Evolutionary conservation across 441 rosid genomes (phyloP).

Genomic region (Aleurites moluccanus): DNA sequence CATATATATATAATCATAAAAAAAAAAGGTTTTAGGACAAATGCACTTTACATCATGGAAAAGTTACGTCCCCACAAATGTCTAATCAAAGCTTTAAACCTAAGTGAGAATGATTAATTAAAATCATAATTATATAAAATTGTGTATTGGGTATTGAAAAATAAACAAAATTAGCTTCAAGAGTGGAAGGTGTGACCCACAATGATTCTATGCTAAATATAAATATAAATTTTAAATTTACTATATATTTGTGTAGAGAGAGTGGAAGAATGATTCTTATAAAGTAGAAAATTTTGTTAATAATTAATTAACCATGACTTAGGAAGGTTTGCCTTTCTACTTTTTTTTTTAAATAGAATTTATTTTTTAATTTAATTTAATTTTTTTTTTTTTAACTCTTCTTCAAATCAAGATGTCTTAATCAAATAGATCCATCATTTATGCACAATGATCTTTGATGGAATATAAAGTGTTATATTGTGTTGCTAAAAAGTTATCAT

Average conservation of each 20-base stretch:
- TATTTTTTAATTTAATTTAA: background rate
- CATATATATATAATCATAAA: too few species aligned
- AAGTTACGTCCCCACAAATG: slow-evolving; percentile 33
- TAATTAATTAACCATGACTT: slow-evolving; percentile 1
- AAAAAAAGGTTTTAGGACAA: slow-evolving; percentile 15
- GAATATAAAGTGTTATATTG: slow-evolving; percentile 32
- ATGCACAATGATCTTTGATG: slow-evolving; percentile 36
- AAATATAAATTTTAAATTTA: background rate
- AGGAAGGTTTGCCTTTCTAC: slow-evolving; percentile 4
- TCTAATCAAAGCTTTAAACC: slow-evolving; percentile 39
- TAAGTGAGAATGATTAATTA: background rate
- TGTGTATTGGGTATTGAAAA: background rate
- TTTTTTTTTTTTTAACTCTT: background rate
- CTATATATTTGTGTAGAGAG: background rate
- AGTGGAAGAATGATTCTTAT: slow-evolving; percentile 19
- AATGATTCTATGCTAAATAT: slow-evolving; percentile 22
- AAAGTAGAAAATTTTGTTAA: background rate
- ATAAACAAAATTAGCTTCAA: background rate
- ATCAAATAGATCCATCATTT: slow-evolving; percentile 36
- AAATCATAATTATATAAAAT: background rate
- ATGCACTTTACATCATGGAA: slow-evolving; percentile 29
- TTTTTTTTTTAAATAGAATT: slow-evolving; percentile 4
- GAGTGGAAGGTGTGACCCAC: slow-evolving; percentile 34
- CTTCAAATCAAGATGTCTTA: slow-evolving; percentile 26
- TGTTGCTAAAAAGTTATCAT: slow-evolving; percentile 31